phyloP scores from a whole-genome alignment of 1,284 basidiomycete genomes.

The Fomitiporia mediterranea region DNA sequence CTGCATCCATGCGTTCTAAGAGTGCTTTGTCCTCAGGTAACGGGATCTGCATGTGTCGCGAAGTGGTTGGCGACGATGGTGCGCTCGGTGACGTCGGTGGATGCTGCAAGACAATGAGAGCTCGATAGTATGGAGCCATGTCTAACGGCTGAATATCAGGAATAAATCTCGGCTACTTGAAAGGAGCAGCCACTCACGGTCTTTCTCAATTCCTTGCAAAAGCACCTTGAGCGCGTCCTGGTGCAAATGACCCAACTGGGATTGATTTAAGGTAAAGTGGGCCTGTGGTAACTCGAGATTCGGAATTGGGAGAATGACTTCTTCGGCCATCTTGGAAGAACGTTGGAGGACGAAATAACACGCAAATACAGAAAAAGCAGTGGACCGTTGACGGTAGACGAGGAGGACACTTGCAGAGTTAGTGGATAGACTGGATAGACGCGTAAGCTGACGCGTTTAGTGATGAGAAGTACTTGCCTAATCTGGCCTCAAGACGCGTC shows the following conservation, averaged over 20 bases:
- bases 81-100: slow-evolving; percentile 27
- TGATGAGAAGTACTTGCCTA: slow-evolving; percentile 8
- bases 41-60: slow-evolving; percentile 26
- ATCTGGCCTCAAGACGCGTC: slow-evolving; percentile 6
- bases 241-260: slow-evolving; percentile 58
- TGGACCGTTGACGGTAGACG: not conserved
- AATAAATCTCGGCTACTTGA: slow-evolving; percentile 13
- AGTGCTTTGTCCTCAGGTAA: slow-evolving; percentile 54
- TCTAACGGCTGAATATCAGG: slow-evolving; percentile 34
- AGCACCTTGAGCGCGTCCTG: slow-evolving; percentile 62
- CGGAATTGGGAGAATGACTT: slow-evolving; percentile 79
- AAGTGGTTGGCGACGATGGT: slow-evolving; percentile 27
- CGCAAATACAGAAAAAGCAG: slow-evolving; percentile 13
- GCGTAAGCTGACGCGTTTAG: slow-evolving; percentile 16
- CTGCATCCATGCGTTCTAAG: slow-evolving; percentile 65
- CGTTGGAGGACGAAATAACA: not conserved
- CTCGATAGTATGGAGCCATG: slow-evolving; percentile 79
- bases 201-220: slow-evolving; percentile 76
- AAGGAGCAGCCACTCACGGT: slow-evolving; percentile 55
- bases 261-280: slow-evolving; percentile 67
- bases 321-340: slow-evolving; percentile 64
- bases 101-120: slow-evolving; percentile 35
- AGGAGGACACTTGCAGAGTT: slow-evolving; percentile 5
- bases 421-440: slow-evolving; percentile 13
- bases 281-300: slow-evolving; percentile 79